Evolutionary conservation across 1,284 basidiomycete genomes (phyloP).

Genomic region (Sanguinoderma infundibulare): DNA sequence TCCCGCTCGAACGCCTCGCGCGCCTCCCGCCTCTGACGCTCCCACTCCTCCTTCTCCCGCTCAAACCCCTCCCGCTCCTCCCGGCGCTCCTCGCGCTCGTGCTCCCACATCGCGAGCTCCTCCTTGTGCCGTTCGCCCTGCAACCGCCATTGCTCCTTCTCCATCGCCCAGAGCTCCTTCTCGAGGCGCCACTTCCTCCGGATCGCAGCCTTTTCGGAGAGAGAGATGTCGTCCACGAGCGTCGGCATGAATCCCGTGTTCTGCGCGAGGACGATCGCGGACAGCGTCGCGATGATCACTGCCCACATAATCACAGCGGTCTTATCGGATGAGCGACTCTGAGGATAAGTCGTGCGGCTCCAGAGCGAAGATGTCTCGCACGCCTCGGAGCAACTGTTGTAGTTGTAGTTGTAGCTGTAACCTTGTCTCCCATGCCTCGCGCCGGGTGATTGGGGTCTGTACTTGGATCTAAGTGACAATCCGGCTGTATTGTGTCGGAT

Average conservation of each 20-base stretch:
- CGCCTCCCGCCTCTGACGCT: neutral
- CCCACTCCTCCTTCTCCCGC: neutral
- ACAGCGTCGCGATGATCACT: neutral
- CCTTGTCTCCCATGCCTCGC: neutral
- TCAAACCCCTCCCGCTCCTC: neutral
- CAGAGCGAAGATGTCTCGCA: neutral
- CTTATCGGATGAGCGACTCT: neutral
- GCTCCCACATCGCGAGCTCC: neutral
- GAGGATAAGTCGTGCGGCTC: neutral
- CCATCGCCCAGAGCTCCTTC: neutral
- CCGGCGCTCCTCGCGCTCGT: neutral
- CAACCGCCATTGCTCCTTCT: neutral
- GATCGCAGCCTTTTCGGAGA: neutral
- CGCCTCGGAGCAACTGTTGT: neutral
- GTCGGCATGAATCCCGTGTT: neutral
- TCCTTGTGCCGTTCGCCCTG: conserved; percentile 4
- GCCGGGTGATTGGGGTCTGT: neutral
- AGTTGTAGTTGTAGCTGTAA: neutral
- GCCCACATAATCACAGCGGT: neutral
- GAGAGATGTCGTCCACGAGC: conserved; percentile 1
- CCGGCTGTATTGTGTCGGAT: neutral
- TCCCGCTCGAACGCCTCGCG: neutral
- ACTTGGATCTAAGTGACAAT: neutral
- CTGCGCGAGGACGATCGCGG: neutral
- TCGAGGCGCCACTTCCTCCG: neutral